These are phyloP conservation scores for Cordyceps tenuipes DNA, from an alignment of 2,329 filamentous ascomycete genomes.

Conservation along the genomic window DNA sequence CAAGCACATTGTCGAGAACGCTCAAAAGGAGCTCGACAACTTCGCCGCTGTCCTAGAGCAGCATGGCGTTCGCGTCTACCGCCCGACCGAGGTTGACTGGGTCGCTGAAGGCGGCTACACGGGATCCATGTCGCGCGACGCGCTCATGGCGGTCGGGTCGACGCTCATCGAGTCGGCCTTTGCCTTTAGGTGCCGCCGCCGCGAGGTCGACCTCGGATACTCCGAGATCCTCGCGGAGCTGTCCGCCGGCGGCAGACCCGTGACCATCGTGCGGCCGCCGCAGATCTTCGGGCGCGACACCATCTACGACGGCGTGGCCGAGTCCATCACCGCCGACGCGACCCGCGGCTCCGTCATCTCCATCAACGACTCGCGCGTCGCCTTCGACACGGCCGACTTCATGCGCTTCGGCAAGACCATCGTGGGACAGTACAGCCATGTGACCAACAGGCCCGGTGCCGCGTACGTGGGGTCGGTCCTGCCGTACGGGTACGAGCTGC, in stretches of 20 bases:
- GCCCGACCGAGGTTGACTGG: conserved; percentile 18
- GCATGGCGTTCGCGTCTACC: conserved; percentile 19
- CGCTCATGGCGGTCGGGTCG: conserved; percentile 23
- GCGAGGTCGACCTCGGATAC: conserved; percentile 19
- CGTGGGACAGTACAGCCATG: conserved; percentile 1
- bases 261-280: background rate
- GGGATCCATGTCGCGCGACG: conserved; percentile 26
- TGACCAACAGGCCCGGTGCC: background rate
- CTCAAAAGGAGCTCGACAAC: conserved; percentile 18
- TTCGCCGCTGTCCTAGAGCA: conserved; percentile 17
- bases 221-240: background rate
- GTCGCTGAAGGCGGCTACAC: conserved; percentile 22
- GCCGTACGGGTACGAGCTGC: conserved; percentile 19
- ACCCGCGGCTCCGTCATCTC: background rate
- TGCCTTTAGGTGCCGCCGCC: conserved; percentile 20
- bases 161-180: conserved; percentile 23
- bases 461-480: background rate
- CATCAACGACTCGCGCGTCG: background rate
- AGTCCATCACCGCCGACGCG: background rate
- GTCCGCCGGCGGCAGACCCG: background rate
- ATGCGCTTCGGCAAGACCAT: background rate
- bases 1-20: conserved; percentile 17
- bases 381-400: conserved; percentile 1
- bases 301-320: background rate
- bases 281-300: background rate